These are phyloP conservation scores for Mycena belliarum DNA, from an alignment of 768 basidiomycete genomes.

Conservation along the genomic window DNA sequence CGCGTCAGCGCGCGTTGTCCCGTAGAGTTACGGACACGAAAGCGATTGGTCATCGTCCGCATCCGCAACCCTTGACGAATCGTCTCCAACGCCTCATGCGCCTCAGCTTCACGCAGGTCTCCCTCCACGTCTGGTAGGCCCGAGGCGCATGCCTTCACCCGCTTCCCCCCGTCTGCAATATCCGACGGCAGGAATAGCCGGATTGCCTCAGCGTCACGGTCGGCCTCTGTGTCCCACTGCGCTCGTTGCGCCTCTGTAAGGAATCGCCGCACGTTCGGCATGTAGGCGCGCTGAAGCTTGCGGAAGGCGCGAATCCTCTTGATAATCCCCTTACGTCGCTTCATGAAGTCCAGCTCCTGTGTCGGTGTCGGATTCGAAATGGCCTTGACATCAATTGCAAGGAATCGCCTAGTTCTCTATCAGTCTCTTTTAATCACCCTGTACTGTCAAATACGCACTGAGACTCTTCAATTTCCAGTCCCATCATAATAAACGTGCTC, in stretches of 20 bases:
- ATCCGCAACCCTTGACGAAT: not conserved
- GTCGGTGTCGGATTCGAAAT: not conserved
- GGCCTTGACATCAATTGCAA: not conserved
- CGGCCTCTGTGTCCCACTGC: not conserved
- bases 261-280: not conserved
- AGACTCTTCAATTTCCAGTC: not conserved
- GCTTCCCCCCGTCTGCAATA: not conserved
- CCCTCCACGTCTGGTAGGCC: not conserved
- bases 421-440: not conserved
- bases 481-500: not conserved
- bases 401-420: not conserved
- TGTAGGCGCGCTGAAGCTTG: not conserved
- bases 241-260: not conserved
- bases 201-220: not conserved
- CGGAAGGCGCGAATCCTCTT: not conserved
- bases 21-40: not conserved
- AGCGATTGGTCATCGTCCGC: not conserved
- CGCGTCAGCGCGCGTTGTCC: slow-evolving; percentile 1
- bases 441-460: not conserved
- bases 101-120: not conserved
- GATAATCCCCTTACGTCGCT: not conserved
- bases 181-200: slow-evolving; percentile 1
- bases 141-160: not conserved
- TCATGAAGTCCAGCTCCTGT: not conserved
- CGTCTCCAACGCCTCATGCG: not conserved